A percentile compares a stretch with the other conserved stretches of the same genome.
phyloP scores from a whole-genome alignment of 2,329 filamentous ascomycete genomes.

The Byssochlamys sp. region DNA sequence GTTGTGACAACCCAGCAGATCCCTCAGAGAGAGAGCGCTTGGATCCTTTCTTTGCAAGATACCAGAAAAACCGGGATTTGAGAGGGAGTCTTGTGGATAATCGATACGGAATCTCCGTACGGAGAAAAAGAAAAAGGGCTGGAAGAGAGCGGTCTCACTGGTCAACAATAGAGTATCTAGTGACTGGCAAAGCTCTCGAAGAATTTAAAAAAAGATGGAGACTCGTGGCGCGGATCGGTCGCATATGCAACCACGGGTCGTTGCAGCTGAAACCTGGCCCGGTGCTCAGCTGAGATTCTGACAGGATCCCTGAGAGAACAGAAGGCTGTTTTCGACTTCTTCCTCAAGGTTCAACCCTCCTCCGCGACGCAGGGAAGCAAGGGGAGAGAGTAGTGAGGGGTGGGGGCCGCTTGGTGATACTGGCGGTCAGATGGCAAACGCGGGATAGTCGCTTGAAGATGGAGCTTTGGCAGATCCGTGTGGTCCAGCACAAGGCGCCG shows the following conservation, averaged over 20 bases:
- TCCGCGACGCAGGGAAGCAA: background rate
- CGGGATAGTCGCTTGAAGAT: background rate
- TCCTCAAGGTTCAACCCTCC: background rate
- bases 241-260: slow-evolving; percentile 20
- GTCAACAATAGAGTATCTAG: background rate
- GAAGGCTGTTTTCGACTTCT: background rate
- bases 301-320: background rate
- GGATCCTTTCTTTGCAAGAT: background rate
- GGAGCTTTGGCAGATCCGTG: background rate
- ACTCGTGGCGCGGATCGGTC: slow-evolving; percentile 7
- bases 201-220: slow-evolving; percentile 1
- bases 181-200: background rate
- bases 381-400: background rate
- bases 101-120: no score
- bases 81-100: background rate
- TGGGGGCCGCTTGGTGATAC: background rate
- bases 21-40: background rate
- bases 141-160: background rate
- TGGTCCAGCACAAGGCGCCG: background rate
- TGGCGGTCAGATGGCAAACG: background rate
- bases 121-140: no score
- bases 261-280: slow-evolving; percentile 16
- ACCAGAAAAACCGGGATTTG: background rate
- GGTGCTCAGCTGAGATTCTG: slow-evolving; percentile 7
- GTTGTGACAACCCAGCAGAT: background rate